Base-by-base conservation (phyloP, 768 basidiomycete genomes). In the Cubamyces lactineus region DNA sequence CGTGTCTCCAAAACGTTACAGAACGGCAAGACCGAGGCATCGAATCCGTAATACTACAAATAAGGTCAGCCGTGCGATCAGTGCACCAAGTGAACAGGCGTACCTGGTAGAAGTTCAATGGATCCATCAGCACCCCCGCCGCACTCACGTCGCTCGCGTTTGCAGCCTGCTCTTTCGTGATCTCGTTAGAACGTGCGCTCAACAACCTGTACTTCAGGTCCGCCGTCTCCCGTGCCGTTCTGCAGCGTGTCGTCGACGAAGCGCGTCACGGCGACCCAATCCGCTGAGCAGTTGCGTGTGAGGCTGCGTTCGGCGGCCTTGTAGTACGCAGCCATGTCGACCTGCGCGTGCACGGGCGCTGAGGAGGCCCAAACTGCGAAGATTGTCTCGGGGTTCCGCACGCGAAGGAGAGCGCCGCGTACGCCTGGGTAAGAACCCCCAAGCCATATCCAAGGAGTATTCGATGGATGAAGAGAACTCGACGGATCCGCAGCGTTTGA, bases 371-470 rank as follows among this genome's bases (percentile, higher is more conserved):
- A 83, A 16, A 77, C 68, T 1, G 82, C 81, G 62, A 76, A 81
- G 16, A 82, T 78, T 2, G 73, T 76, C 30, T 76, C 72, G 0
- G 82, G 81, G 64, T 82, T 83, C 12, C 81, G 78, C 39, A 78
- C 70, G 16, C 82, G 78, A 41, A 83, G 71, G 26, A 79, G 69
- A 1, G 80, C 76, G 12, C 78, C 77, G 23, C 81, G 74, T 21
- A 82, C 70, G 0, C 81, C 82, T 0, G 82, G 82, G 62, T 83
- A 83, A 4, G 81, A 82, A 4, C 80, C 82, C 0, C 82, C 82
- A 6, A 83, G 70, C 72, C 77, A 80, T 3, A 83, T 61, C 81
- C 82, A 83, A 1, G 82, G 82, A 0, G 75, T 77, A 15, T 59
- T 59, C 28, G 75, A 76, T 0, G 82, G 81, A 69, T 81, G 80